Evolutionary conservation across 2,329 filamentous ascomycete genomes (phyloP).

Genomic region (Fusarium sp.): DNA sequence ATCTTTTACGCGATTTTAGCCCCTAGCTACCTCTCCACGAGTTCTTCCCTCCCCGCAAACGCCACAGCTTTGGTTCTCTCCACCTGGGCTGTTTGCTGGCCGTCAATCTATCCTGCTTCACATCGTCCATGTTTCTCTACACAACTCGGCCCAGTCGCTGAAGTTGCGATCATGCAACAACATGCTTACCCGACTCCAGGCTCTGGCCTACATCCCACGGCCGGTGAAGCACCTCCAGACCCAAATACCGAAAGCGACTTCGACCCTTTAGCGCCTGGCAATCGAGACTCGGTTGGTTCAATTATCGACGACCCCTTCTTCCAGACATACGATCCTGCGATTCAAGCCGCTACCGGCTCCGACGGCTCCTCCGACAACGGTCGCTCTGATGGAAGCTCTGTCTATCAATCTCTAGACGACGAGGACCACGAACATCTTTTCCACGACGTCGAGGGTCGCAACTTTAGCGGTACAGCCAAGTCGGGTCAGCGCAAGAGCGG

Average conservation of each 20-base stretch:
- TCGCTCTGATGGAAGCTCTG: slow-evolving; percentile 41
- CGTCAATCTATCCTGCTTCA: slow-evolving; percentile 19
- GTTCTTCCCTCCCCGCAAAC: slow-evolving; percentile 40
- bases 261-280: slow-evolving; percentile 35
- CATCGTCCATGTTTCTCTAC: slow-evolving; percentile 41
- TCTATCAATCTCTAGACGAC: slow-evolving; percentile 46
- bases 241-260: slow-evolving; percentile 39
- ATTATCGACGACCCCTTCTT: slow-evolving; percentile 68
- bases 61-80: slow-evolving; percentile 35
- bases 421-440: slow-evolving; percentile 49
- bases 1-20: slow-evolving; percentile 12
- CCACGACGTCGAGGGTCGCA: slow-evolving; percentile 39
- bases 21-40: slow-evolving; percentile 32
- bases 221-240: slow-evolving; percentile 39
- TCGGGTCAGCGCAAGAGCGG: slow-evolving; percentile 20
- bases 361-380: slow-evolving; percentile 39
- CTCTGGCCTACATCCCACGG: slow-evolving; percentile 26
- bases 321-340: slow-evolving; percentile 56
- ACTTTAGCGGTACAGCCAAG: slow-evolving; percentile 14
- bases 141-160: slow-evolving; percentile 43
- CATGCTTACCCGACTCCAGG: slow-evolving; percentile 43
- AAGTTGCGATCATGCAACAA: slow-evolving; percentile 47
- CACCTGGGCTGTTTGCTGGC: slow-evolving; percentile 31
- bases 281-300: slow-evolving; percentile 62
- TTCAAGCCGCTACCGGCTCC: slow-evolving; percentile 43